Evolutionary conservation across 371 early-diverging fungal species (phyloP), one percentile per base, ranked within the genome.

Genomic region (Lichtheimia ornata): DNA sequence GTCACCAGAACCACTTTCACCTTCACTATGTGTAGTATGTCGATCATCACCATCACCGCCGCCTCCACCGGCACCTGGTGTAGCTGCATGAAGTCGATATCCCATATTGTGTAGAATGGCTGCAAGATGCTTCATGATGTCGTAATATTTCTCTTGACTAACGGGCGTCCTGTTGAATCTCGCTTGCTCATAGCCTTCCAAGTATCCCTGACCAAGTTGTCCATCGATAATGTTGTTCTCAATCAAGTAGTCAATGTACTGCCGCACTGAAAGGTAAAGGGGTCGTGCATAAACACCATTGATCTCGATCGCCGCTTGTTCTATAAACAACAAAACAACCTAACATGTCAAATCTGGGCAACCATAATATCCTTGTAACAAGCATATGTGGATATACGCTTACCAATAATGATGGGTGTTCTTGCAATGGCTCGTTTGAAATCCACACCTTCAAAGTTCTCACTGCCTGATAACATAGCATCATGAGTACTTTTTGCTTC

Each of bases 401-500:
- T 78, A 84, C 87, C 86, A 41, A 91, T 79, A 25, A 88, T 74
- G 9, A 78, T 75, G 25, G 88, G 78, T 7, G 91, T 87, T 64
- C 85, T 81, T 18, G 84, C 67, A 67, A 87, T 80, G 2, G 87
- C 86, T 11, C 84, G 79, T 53, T 85, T 81, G 63, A 88, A 89
- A 58, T 86, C 83, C 0, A 88, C 76, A 41, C 71, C 80, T 49
- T 85, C 84, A 66, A 77, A 80, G 14, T 73, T 49, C 24, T 71
- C 68, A 2, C 80, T 67, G 14, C 68, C 77, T 79, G 64, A 24
- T 7, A 15, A 35, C 35, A 9, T 22, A n/a, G n/a, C n/a, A 22
- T 11, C 6, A 35, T 35, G 35, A 35, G 11, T 35, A 35, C 35
- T 9, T 35, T 6, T 6, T 35, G 35, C 2, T 35, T 35, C 9